Evolutionary conservation across 805 yeast species (phyloP).

Genomic region (Lipomyces chichibuensis): DNA sequence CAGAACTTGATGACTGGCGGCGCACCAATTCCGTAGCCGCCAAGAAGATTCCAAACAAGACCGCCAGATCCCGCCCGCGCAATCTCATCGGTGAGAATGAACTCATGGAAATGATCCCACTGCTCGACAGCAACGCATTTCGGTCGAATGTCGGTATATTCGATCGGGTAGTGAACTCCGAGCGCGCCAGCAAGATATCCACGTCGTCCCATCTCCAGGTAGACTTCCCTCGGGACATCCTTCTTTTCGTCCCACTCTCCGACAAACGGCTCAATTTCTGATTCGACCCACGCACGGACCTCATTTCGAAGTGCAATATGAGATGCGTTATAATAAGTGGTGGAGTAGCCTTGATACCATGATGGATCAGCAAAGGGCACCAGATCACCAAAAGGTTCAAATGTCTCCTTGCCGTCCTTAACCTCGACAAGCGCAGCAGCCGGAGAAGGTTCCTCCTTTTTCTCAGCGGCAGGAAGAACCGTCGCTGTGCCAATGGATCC

Average conservation of each 20-base stretch:
- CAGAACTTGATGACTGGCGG: constrained; percentile 49
- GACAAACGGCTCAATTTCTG: constrained; percentile 46
- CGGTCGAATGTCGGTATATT: constrained; percentile 45
- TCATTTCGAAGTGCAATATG: constrained; percentile 48
- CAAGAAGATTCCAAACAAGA: constrained; percentile 47
- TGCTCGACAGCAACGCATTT: constrained; percentile 47
- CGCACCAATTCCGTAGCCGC: constrained; percentile 49
- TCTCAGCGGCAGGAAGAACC: constrained; percentile 13
- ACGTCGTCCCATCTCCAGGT: constrained; percentile 44
- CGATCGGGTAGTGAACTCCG: constrained; percentile 46
- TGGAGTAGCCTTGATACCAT: constrained; percentile 48
- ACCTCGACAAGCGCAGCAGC: constrained; percentile 5
- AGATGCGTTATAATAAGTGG: constrained; percentile 48
- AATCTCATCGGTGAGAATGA: constrained; percentile 47
- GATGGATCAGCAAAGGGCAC: constrained; percentile 49
- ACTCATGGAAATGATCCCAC: constrained; percentile 49
- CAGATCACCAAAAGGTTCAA: constrained; percentile 39
- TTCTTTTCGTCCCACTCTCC: constrained; percentile 51
- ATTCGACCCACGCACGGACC: constrained; percentile 48
- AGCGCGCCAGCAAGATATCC: constrained; percentile 49
- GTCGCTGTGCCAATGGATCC: constrained; percentile 33
- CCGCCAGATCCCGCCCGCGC: constrained; percentile 50
- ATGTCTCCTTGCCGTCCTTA: constrained; percentile 7
- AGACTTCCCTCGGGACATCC: constrained; percentile 40
- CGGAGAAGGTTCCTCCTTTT: constrained; percentile 12